A percentile compares a stretch with the other conserved stretches of the same genome.
Conservation (phyloP, 2,329 filamentous ascomycete genomes). For the Ophiostoma populinum region DNA sequence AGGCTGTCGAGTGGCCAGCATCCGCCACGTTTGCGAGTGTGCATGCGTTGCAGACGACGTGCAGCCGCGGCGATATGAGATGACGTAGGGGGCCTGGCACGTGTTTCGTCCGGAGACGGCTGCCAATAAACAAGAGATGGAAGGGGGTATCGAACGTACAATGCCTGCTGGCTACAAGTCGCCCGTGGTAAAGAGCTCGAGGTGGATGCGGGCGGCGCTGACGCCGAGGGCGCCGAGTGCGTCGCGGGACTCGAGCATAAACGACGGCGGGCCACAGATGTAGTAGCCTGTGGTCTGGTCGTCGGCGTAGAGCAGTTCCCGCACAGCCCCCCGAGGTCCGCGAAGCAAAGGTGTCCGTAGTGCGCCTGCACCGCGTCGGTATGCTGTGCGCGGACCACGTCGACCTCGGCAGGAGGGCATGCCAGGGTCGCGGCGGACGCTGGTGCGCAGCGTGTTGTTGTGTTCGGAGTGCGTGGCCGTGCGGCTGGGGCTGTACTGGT, state of each 20-base stretch:
- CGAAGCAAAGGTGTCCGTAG: neutral
- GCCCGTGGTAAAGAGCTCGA: slow-evolving; percentile 53
- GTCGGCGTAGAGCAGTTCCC: slow-evolving; percentile 34
- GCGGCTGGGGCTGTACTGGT: slow-evolving; percentile 59
- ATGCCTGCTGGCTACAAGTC: slow-evolving; percentile 16
- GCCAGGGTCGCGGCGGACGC: too few species aligned
- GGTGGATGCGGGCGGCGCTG: slow-evolving; percentile 36
- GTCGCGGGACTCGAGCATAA: slow-evolving; percentile 46
- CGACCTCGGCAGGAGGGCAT: too few species aligned
- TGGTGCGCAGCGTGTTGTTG: slow-evolving; percentile 24
- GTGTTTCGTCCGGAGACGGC: too few species aligned
- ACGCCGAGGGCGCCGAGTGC: slow-evolving; percentile 40
- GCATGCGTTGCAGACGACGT: too few species aligned
- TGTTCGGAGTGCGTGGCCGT: slow-evolving; percentile 56
- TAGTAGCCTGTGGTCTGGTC: slow-evolving; percentile 45
- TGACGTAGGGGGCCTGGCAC: too few species aligned
- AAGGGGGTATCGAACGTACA: neutral
- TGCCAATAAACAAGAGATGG: neutral
- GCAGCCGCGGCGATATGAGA: too few species aligned
- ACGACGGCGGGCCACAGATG: slow-evolving; percentile 51
- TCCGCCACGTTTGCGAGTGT: too few species aligned
- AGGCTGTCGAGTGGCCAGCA: too few species aligned
- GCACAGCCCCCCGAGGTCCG: slow-evolving; percentile 30
- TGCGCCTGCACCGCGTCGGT: slow-evolving; percentile 20
- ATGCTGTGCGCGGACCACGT: slow-evolving; percentile 23